Evolutionary conservation across 2,329 filamentous ascomycete species (phyloP), one percentile per base, ranked within the genome.

Genomic region (Teratosphaeria viscida): DNA sequence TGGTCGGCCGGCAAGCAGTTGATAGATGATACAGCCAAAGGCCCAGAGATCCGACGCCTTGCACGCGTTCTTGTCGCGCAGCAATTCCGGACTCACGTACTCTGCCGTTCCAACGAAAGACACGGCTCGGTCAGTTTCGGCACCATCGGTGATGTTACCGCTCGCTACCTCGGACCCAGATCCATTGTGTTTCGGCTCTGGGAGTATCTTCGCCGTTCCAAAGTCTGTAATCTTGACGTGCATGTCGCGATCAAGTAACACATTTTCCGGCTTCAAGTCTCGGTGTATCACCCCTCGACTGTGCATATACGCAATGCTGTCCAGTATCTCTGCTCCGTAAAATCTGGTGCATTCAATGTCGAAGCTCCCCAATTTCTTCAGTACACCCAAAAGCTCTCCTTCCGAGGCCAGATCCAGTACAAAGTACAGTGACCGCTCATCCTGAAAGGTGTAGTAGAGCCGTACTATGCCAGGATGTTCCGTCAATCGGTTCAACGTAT

Each of bases 221-320:
- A 99, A 99, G 75, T 99, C 94, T 7, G 94, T 99, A 65, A 99
- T 96, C 73, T 99, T 99, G 75, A 97, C 87, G 69, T 97, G 90
- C 89, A 96, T 95, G 70, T 95, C 88, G 64, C 92, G 88, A 73
- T 99, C 94, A 43, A 99, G 80, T 6, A 99, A 82, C 3, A 99
- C 92, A 65, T 99, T 99, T 73, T 99, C 94, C 0, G 94, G 94
- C 71, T 99, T 99, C 65, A 99, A 75, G 71, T 99, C 94, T 64
- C 94, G 88, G 74, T 99, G 94, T 62, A 99, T 97, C 27, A 99
- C 91, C 26, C 92, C 94, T 63, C 90, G 85, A 52, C 87, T 90
- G 77, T 99, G 94, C 94, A 99, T 99, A 74, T 97, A 97, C 69
- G 92, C 90, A 70, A 99, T 92, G 26, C 94, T 87, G 73, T 97